These are phyloP conservation scores for Colletotrichum sp. DNA, from an alignment of 2,329 filamentous ascomycete genomes.

Conservation along the genomic window DNA sequence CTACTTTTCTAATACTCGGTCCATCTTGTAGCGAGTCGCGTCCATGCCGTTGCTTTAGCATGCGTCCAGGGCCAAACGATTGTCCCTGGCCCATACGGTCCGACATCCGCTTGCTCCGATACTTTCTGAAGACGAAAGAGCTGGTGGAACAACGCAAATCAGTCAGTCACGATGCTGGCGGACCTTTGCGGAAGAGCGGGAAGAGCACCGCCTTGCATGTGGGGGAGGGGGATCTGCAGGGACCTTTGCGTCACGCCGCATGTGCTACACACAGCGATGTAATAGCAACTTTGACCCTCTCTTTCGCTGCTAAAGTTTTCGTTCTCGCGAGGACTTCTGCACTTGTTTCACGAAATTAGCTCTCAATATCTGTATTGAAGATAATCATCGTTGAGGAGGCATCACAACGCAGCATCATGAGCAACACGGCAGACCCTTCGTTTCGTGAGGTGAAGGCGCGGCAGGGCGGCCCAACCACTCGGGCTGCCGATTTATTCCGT, in stretches of 20 bases:
- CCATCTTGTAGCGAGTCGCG: neutral
- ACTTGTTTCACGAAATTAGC: neutral
- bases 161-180: neutral
- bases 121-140: neutral
- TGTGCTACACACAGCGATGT: neutral
- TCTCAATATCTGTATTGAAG: neutral
- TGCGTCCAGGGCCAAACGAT: neutral
- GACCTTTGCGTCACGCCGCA: neutral
- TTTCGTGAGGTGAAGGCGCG: neutral
- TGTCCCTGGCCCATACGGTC: neutral
- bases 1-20: neutral
- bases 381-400: neutral
- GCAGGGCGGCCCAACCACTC: neutral
- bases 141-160: neutral
- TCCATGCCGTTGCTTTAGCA: neutral
- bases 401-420: neutral
- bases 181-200: neutral
- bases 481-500: neutral
- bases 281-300: neutral
- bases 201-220: neutral
- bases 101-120: neutral
- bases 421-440: neutral
- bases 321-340: neutral
- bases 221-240: neutral
- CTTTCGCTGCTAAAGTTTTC: neutral